phyloP scores from a whole-genome alignment of 805 yeast species.

The Ogataea ramenticola region DNA sequence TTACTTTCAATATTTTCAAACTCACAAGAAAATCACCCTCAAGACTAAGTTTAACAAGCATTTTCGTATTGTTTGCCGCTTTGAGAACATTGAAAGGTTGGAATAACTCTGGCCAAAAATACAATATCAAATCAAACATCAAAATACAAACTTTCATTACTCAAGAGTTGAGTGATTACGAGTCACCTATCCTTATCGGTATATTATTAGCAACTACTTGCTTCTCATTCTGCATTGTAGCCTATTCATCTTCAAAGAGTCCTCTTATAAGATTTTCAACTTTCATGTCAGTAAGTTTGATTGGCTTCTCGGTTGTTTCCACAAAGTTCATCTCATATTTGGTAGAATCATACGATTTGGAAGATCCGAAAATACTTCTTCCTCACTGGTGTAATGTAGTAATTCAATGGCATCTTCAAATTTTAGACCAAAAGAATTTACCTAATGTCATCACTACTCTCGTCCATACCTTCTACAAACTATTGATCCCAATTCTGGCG shows the following conservation, averaged over 20 bases:
- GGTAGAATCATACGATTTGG: slow-evolving; percentile 20
- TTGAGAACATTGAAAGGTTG: slow-evolving; percentile 68
- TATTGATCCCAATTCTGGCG: slow-evolving; percentile 12
- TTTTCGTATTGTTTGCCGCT: slow-evolving; percentile 20
- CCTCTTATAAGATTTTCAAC: slow-evolving; percentile 18
- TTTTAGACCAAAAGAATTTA: slow-evolving; percentile 22
- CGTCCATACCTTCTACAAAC: slow-evolving; percentile 14
- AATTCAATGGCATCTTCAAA: slow-evolving; percentile 24
- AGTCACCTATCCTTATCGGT: slow-evolving; percentile 17
- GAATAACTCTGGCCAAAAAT: slow-evolving; percentile 89
- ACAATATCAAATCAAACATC: slow-evolving; percentile 36
- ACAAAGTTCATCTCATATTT: slow-evolving; percentile 21
- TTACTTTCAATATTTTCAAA: slow-evolving; percentile 9
- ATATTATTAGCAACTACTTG: slow-evolving; percentile 11
- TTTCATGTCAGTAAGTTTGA: slow-evolving; percentile 38
- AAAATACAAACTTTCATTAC: slow-evolving; percentile 41
- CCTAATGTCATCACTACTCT: slow-evolving; percentile 18
- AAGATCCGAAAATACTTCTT: slow-evolving; percentile 3
- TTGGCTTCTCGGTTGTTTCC: slow-evolving; percentile 26
- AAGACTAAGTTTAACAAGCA: neutral
- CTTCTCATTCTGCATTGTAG: slow-evolving; percentile 5
- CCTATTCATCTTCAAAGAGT: slow-evolving; percentile 6
- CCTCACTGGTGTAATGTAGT: slow-evolving; percentile 18
- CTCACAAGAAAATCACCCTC: slow-evolving; percentile 1
- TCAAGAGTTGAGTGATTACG: slow-evolving; percentile 8